Evolutionary conservation across 805 yeast genomes (phyloP).

Genomic region (Metschnikowia baotianmanensis): DNA sequence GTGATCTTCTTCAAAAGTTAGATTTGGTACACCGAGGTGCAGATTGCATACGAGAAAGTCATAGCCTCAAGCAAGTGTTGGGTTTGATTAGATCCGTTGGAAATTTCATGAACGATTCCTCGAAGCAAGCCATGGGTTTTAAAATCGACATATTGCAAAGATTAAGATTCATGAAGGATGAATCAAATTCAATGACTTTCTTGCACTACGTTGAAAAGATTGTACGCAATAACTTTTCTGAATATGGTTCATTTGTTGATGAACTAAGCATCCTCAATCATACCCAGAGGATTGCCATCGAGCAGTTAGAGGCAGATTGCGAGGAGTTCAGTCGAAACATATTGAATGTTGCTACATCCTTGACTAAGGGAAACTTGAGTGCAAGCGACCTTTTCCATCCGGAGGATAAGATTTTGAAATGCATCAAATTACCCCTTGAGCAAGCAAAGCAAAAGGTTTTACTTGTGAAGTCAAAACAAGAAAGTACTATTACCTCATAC

Average conservation of each 20-base stretch:
- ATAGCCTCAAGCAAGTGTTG: conserved; percentile 66
- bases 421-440: conserved; percentile 64
- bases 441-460: conserved; percentile 72
- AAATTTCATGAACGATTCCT: conserved; percentile 91
- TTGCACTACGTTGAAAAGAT: conserved; percentile 89
- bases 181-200: conserved; percentile 81
- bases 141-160: conserved; percentile 86
- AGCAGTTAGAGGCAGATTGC: conserved; percentile 76
- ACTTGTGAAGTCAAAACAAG: conserved; percentile 60
- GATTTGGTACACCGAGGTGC: conserved; percentile 71
- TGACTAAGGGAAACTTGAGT: conserved; percentile 82
- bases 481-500: conserved; percentile 62
- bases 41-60: conserved; percentile 61
- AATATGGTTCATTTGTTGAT: conserved; percentile 67
- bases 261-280: conserved; percentile 59
- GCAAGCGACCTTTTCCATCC: conserved; percentile 81
- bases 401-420: conserved; percentile 63
- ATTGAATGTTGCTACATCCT: conserved; percentile 67
- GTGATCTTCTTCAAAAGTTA: conserved; percentile 56
- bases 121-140: conserved; percentile 92
- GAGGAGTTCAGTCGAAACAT: conserved; percentile 57
- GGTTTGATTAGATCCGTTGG: conserved; percentile 89
- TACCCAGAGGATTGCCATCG: conserved; percentile 76
- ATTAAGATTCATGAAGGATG: conserved; percentile 86
- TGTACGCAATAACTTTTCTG: conserved; percentile 81